These are phyloP conservation scores for Westerdykella sp. DNA, from an alignment of 2,329 filamentous ascomycete genomes.

Conservation along the genomic window DNA sequence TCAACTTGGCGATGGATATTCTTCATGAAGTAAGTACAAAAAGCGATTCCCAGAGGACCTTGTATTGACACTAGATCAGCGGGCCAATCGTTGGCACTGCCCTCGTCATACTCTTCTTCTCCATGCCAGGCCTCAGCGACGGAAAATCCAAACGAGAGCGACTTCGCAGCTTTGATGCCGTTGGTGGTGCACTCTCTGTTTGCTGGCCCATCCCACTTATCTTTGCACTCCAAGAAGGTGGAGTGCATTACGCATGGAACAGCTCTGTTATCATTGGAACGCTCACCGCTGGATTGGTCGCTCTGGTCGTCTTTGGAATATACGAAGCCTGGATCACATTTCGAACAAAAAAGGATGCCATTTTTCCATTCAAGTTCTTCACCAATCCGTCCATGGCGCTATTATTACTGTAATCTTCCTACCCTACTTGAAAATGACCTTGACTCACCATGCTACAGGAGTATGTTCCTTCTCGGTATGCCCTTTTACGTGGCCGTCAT, in stretches of 20 bases:
- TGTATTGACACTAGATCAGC: constrained; percentile 4
- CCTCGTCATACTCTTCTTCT: constrained; percentile 18
- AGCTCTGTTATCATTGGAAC: constrained; percentile 27
- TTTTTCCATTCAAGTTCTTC: constrained; percentile 26
- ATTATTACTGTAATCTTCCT: constrained; percentile 14
- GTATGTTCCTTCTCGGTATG: constrained; percentile 24
- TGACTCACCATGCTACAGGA: constrained; percentile 6
- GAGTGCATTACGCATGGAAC: constrained; percentile 15
- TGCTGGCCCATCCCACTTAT: constrained; percentile 29
- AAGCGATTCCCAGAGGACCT: not conserved
- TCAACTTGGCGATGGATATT: constrained; percentile 46
- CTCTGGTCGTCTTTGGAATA: constrained; percentile 19
- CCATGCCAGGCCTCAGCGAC: constrained; percentile 21
- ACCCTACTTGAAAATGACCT: not conserved
- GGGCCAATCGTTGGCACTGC: constrained; percentile 21
- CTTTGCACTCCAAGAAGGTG: constrained; percentile 29
- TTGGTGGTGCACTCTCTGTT: constrained; percentile 26
- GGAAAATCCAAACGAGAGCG: constrained; percentile 23
- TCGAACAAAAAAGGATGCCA: constrained; percentile 18
- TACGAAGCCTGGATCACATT: constrained; percentile 27
- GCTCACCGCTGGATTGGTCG: constrained; percentile 18
- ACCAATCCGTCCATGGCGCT: constrained; percentile 18
- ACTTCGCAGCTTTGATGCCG: constrained; percentile 21
- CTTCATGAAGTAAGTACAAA: constrained; percentile 39
- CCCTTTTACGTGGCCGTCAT: constrained; percentile 26